phyloP scores from a whole-genome alignment of 192 early-diverging fungal genomes.

The Backusella mclennaniae region DNA sequence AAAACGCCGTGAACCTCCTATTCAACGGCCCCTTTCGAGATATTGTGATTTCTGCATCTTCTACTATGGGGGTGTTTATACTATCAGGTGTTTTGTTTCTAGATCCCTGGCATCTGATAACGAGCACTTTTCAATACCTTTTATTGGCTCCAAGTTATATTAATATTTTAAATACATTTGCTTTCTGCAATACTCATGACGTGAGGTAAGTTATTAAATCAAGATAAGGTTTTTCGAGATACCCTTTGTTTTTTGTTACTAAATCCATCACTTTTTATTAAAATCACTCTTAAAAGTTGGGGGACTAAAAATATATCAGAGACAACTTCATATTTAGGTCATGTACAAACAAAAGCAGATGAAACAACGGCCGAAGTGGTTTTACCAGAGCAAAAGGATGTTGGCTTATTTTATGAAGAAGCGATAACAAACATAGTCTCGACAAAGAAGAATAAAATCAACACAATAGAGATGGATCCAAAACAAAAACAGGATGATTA shows the following conservation, averaged over 20 bases:
- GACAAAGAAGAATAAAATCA: conserved; percentile 32
- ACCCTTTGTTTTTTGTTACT: too few relatives aligned
- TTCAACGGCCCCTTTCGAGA: conserved; percentile 59
- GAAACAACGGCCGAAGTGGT: conserved; percentile 69
- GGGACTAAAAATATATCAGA: conserved; percentile 90
- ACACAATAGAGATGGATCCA: conserved; percentile 52
- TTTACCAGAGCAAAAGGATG: conserved; percentile 75
- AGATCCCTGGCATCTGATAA: conserved; percentile 84
- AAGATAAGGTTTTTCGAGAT: not conserved
- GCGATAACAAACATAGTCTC: conserved; percentile 56
- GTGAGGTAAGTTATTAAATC: conserved; percentile 19
- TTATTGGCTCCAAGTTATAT: conserved; percentile 72
- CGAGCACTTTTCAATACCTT: conserved; percentile 66
- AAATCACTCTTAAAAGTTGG: conserved; percentile 49
- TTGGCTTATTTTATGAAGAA: conserved; percentile 77
- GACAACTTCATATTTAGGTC: conserved; percentile 66
- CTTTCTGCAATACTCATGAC: conserved; percentile 55
- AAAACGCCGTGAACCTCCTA: not conserved
- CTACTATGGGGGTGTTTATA: conserved; percentile 69
- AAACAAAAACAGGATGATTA: conserved; percentile 69
- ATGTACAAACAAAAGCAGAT: conserved; percentile 69
- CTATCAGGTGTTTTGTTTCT: conserved; percentile 62
- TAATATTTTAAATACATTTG: conserved; percentile 73
- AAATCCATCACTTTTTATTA: not conserved
- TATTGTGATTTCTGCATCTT: conserved; percentile 60